Conservation (phyloP, 768 basidiomycete species). For the Guyanaporus albipodus region DNA sequence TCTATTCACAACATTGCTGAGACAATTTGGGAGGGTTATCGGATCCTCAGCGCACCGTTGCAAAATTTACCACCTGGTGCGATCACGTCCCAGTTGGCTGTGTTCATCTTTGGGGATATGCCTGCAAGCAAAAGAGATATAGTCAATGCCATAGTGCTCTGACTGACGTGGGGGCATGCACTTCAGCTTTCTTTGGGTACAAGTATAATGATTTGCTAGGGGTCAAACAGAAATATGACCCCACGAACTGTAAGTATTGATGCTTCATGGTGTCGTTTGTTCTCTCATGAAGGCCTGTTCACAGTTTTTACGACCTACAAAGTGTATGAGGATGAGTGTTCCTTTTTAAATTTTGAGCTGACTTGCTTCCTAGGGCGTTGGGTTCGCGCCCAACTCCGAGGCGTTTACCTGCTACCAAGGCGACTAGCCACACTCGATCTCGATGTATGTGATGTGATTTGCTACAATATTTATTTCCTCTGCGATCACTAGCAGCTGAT, state of each 20-base stretch:
- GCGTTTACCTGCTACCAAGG: neutral
- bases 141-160: neutral
- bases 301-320: neutral
- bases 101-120: neutral
- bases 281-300: neutral
- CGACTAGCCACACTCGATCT: too few species aligned
- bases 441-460: too few species aligned
- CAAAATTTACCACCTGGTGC: neutral
- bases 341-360: too few species aligned
- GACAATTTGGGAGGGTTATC: neutral
- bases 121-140: neutral
- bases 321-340: neutral
- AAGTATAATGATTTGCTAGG: neutral
- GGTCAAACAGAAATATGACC: neutral
- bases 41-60: neutral
- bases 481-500: too few species aligned
- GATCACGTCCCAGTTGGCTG: neutral
- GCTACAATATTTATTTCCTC: too few species aligned
- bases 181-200: neutral
- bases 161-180: neutral
- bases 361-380: neutral
- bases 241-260: neutral
- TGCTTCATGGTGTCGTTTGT: neutral
- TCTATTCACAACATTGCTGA: neutral
- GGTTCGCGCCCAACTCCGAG: neutral